Evolutionary conservation across 192 early-diverging fungal genomes (phyloP).

Genomic region (Umbelopsis sp.): DNA sequence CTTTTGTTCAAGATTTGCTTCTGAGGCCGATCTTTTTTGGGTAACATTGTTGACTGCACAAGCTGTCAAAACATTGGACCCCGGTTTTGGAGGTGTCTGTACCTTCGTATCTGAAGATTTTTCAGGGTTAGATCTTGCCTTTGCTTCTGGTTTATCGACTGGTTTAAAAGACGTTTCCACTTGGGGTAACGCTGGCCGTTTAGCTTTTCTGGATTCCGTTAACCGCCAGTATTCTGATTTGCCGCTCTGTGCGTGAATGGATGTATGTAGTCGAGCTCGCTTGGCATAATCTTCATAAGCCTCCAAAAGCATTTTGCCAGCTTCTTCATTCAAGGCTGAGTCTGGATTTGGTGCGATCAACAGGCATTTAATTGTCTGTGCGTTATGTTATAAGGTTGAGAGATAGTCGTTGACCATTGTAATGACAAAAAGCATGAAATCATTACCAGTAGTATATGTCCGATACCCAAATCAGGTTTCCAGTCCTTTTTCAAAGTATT

Average conservation of each 20-base stretch:
- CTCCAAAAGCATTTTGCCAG: slow-evolving; percentile 87
- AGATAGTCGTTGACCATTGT: not conserved
- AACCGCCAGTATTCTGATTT: slow-evolving; percentile 27
- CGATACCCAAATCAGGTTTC: slow-evolving; percentile 83
- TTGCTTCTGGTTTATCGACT: not conserved
- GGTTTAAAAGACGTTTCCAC: not conserved
- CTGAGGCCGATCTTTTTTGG: not conserved
- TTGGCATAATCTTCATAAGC: slow-evolving; percentile 83
- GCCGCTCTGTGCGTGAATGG: slow-evolving; percentile 69
- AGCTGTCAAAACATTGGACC: not conserved
- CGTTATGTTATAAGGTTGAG: slow-evolving; percentile 4
- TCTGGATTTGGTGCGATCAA: slow-evolving; percentile 95
- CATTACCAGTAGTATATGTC: slow-evolving; percentile 80
- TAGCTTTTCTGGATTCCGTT: not conserved
- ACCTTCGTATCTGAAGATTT: not conserved
- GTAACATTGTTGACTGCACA: slow-evolving; percentile 1
- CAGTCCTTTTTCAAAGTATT: slow-evolving; percentile 97
- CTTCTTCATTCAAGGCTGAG: slow-evolving; percentile 95
- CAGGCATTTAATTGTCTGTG: slow-evolving; percentile 90
- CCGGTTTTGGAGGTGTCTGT: not conserved
- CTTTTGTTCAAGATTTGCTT: slow-evolving; percentile 4
- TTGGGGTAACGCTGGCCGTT: not conserved
- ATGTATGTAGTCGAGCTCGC: slow-evolving; percentile 77
- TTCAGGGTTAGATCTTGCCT: not conserved
- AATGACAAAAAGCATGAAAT: not conserved